Percentiles rank a stretch among this genome's conserved stretches.
phyloP scores from a whole-genome alignment of 2,329 filamentous ascomycete species.

The Alternaria angustiovoidea region DNA sequence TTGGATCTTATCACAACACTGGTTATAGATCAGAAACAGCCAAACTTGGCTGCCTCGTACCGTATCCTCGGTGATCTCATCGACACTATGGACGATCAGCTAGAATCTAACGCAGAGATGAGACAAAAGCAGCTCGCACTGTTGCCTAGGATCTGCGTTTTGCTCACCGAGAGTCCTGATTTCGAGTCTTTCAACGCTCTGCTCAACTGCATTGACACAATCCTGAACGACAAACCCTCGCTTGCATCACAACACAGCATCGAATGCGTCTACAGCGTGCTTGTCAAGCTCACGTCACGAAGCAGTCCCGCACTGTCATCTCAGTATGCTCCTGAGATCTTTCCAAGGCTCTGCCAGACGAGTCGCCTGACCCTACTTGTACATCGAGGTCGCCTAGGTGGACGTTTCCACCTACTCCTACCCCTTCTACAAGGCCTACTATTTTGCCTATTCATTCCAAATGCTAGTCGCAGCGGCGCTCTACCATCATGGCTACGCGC shows the following conservation, averaged over 20 bases:
- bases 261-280: slow-evolving; percentile 51
- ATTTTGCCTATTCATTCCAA: slow-evolving; percentile 62
- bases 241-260: slow-evolving; percentile 55
- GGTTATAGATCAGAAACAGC: slow-evolving; percentile 13
- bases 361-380: slow-evolving; percentile 63
- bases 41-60: slow-evolving; percentile 25
- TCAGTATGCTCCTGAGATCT: slow-evolving; percentile 54
- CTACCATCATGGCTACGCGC: slow-evolving; percentile 46
- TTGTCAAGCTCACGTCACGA: slow-evolving; percentile 48
- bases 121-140: slow-evolving; percentile 40
- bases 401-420: slow-evolving; percentile 67
- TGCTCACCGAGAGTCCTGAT: slow-evolving; percentile 59
- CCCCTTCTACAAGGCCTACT: slow-evolving; percentile 64
- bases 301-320: slow-evolving; percentile 38
- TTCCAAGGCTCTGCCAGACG: slow-evolving; percentile 63
- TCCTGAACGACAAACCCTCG: slow-evolving; percentile 45
- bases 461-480: slow-evolving; percentile 37
- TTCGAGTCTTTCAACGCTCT: slow-evolving; percentile 61
- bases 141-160: slow-evolving; percentile 34
- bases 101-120: slow-evolving; percentile 28
- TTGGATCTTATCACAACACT: slow-evolving; percentile 29
- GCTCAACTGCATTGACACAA: slow-evolving; percentile 60
- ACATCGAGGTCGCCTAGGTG: slow-evolving; percentile 65
- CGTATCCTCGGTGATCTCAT: slow-evolving; percentile 38
- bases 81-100: slow-evolving; percentile 38